Base-by-base conservation (phyloP, 1,284 basidiomycete species). In the Cerioporus squamosus region DNA sequence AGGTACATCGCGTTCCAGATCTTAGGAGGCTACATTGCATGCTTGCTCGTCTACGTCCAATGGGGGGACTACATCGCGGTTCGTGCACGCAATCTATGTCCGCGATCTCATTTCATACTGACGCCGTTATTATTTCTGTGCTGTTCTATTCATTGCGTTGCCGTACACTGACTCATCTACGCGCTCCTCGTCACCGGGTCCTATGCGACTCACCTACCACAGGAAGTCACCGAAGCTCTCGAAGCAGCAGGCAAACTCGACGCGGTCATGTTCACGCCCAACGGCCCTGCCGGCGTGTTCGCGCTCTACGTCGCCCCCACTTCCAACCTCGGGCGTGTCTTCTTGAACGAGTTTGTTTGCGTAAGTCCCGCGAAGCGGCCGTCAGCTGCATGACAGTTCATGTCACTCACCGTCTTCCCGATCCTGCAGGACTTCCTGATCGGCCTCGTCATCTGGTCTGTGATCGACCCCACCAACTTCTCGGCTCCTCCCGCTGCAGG, bases 351-450 rank as follows among this genome's bases (percentile, higher is more conserved):
- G 61, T 87, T 88, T 63, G 74, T 87, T 44, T 80, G 77, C 44
- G 87, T 89, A 67, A 65, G 82, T 71, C 15, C n/a, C 24, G 60
- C 31, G 22, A 44, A n/a, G 44, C 39, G 12, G 10, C 22, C 20
- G 24, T n/a, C 31, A 36, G 50, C 15, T 8, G 29, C n/a, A 44
- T 5, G 18, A 15, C 8, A 15, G n/a, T 5, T 39, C n/a, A 40
- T 3, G 36, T 5, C 18, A 26, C 51, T 17, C 47, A 36, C 18
- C 24, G 38, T 43, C 64, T 52, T 62, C 61, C 20, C 24, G n/a
- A n/a, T n/a, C n/a, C n/a, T n/a, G n/a, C 59, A 88, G 89, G 89
- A 91, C 68, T 79, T 88, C 66, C 75, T 92, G 62, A 72, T 94
- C 40, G 86, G 76, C 2, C 70, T 86, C 10, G 74, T 78, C 39